A percentile compares a stretch with the other conserved stretches of the same genome.
Conservation (phyloP, 805 yeast species). For the Hanseniaspora nectarophila region DNA sequence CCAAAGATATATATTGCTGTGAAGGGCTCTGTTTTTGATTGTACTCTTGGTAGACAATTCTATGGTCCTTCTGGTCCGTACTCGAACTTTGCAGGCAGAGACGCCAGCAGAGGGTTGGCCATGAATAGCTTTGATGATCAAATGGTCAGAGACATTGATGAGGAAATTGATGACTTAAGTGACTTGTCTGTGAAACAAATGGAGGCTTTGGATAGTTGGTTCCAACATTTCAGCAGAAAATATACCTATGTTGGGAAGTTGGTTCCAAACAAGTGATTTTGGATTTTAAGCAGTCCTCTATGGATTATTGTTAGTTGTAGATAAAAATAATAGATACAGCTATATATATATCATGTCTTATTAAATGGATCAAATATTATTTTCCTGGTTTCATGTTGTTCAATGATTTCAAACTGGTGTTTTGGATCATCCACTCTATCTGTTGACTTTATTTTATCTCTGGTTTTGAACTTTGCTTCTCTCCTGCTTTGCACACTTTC, state of each 20-base stretch:
- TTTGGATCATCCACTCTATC: neutral
- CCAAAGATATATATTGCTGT: conserved; percentile 75
- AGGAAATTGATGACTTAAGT: conserved; percentile 62
- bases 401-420: neutral
- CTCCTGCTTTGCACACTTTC: neutral
- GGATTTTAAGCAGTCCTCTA: too few relatives aligned
- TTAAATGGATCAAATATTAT: conserved; percentile 15
- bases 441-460: neutral
- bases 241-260: conserved; percentile 71
- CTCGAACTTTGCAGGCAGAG: conserved; percentile 88
- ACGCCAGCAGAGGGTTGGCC: conserved; percentile 88
- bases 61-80: conserved; percentile 97
- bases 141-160: conserved; percentile 53
- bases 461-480: neutral
- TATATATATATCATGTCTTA: conserved; percentile 15
- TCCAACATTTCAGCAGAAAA: conserved; percentile 64
- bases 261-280: conserved; percentile 30
- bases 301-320: too few relatives aligned
- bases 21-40: conserved; percentile 78
- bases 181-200: conserved; percentile 51
- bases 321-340: neutral
- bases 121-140: conserved; percentile 68
- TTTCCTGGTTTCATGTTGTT: neutral
- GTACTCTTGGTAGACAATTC: conserved; percentile 62
- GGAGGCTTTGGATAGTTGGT: conserved; percentile 75